Conservation (phyloP, 2,329 filamentous ascomycete genomes). For the Verticillium nubilum region DNA sequence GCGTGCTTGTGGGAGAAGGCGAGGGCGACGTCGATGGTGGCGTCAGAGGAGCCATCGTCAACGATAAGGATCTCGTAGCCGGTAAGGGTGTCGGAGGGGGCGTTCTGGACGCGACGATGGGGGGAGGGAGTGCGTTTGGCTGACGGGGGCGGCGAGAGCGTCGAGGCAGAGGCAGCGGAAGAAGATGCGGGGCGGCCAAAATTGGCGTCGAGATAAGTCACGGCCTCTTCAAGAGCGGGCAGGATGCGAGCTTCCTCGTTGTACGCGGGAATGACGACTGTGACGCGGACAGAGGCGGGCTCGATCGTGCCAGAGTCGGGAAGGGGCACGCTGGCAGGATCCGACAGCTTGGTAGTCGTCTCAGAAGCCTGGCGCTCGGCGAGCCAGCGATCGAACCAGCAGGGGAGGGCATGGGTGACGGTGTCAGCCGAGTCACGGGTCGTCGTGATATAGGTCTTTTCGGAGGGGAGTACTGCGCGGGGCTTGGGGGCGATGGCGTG, state of each 20-base stretch:
- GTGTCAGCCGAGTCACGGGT: constrained; percentile 51
- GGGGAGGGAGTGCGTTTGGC: not conserved
- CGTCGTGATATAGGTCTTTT: constrained; percentile 81
- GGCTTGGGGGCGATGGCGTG: constrained; percentile 76
- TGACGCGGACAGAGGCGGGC: constrained; percentile 76
- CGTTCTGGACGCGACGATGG: constrained; percentile 26
- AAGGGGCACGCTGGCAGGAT: constrained; percentile 23
- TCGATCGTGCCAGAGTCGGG: constrained; percentile 58
- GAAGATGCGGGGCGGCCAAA: constrained; percentile 50
- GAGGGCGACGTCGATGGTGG: constrained; percentile 73
- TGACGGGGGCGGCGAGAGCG: constrained; percentile 5
- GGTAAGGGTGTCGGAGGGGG: constrained; percentile 27
- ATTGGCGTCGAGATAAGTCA: constrained; percentile 73
- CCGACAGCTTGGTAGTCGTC: constrained; percentile 21
- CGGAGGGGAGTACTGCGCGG: constrained; percentile 65
- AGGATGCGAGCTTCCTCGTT: constrained; percentile 84
- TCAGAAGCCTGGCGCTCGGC: constrained; percentile 51
- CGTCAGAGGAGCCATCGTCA: constrained; percentile 82
- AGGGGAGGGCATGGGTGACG: constrained; percentile 57
- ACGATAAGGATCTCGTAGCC: constrained; percentile 94
- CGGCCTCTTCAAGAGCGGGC: constrained; percentile 84
- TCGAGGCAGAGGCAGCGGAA: constrained; percentile 2
- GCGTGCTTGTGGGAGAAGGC: constrained; percentile 70
- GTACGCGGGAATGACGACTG: constrained; percentile 89
- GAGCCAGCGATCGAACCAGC: constrained; percentile 79